These are phyloP conservation scores for Spathaspora passalidarum DNA, from an alignment of 805 yeast genomes.

Conservation along the genomic window DNA sequence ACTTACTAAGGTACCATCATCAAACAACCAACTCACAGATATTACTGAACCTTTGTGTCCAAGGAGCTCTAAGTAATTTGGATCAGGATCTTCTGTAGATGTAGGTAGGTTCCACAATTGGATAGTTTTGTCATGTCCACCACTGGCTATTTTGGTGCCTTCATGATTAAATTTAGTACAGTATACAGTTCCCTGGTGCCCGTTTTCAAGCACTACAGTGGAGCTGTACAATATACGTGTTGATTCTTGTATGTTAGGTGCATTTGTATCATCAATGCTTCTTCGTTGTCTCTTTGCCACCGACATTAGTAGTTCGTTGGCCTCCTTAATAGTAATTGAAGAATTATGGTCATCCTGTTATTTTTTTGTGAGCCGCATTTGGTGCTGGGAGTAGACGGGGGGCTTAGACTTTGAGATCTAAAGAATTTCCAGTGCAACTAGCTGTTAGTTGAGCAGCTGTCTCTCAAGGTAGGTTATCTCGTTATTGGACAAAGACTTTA, in stretches of 20 bases:
- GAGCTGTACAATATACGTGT: constrained; percentile 17
- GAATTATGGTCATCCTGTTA: too few relatives aligned
- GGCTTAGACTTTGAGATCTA: too few relatives aligned
- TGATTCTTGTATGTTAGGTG: neutral
- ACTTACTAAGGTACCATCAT: constrained; percentile 40
- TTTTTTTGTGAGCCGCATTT: too few relatives aligned
- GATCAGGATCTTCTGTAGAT: constrained; percentile 16
- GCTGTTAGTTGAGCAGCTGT: too few relatives aligned
- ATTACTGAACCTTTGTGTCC: constrained; percentile 70
- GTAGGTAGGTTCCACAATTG: constrained; percentile 45
- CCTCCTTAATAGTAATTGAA: too few relatives aligned
- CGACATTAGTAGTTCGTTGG: constrained; percentile 19
- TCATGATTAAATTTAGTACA: constrained; percentile 48
- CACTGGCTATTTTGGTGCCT: constrained; percentile 58
- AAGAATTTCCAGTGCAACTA: too few relatives aligned
- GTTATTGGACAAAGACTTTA: too few relatives aligned
- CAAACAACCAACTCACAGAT: constrained; percentile 51
- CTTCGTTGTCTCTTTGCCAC: constrained; percentile 30
- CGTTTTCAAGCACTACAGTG: constrained; percentile 39
- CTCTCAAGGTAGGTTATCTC: too few relatives aligned
- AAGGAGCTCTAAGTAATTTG: constrained; percentile 43
- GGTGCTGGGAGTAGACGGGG: too few relatives aligned
- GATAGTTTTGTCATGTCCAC: constrained; percentile 56
- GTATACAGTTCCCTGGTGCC: constrained; percentile 54
- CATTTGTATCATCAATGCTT: constrained; percentile 4